Conservation (phyloP, 2,329 filamentous ascomycete species). For the Blastomyces silverae region DNA sequence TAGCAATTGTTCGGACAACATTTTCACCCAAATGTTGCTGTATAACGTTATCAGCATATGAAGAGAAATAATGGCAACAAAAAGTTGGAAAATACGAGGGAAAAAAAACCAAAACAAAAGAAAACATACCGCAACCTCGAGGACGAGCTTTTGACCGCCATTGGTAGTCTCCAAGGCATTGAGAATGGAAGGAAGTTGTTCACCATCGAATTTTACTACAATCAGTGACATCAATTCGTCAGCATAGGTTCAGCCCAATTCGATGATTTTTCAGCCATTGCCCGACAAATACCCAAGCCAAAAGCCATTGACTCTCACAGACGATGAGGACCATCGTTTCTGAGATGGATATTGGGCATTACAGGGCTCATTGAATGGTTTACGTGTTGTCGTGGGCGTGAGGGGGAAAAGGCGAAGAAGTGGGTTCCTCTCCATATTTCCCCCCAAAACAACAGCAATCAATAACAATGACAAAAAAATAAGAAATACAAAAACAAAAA, state of each 20-base stretch:
- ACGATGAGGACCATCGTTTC: background rate
- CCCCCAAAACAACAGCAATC: background rate
- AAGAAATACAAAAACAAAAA: slow-evolving; percentile 18
- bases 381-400: background rate
- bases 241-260: slow-evolving; percentile 24
- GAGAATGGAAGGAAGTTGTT: slow-evolving; percentile 92
- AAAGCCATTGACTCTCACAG: slow-evolving; percentile 10
- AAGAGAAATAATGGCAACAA: too few species aligned
- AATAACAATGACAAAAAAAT: background rate
- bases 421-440: slow-evolving; percentile 26
- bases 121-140: slow-evolving; percentile 84
- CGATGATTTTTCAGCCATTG: slow-evolving; percentile 15
- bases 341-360: slow-evolving; percentile 23
- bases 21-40: slow-evolving; percentile 99
- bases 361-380: slow-evolving; percentile 24
- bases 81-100: background rate
- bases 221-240: slow-evolving; percentile 14
- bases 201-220: slow-evolving; percentile 91
- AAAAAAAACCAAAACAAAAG: slow-evolving; percentile 9
- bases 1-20: slow-evolving; percentile 99
- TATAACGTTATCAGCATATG: slow-evolving; percentile 24
- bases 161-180: slow-evolving; percentile 92
- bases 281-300: background rate
- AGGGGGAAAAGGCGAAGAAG: too few species aligned
- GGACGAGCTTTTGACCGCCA: slow-evolving; percentile 85